A percentile compares a stretch with the other conserved stretches of the same genome.
These are phyloP conservation scores for Epicoccum nigrum DNA, from an alignment of 2,329 filamentous ascomycete genomes.

Conservation along the genomic window DNA sequence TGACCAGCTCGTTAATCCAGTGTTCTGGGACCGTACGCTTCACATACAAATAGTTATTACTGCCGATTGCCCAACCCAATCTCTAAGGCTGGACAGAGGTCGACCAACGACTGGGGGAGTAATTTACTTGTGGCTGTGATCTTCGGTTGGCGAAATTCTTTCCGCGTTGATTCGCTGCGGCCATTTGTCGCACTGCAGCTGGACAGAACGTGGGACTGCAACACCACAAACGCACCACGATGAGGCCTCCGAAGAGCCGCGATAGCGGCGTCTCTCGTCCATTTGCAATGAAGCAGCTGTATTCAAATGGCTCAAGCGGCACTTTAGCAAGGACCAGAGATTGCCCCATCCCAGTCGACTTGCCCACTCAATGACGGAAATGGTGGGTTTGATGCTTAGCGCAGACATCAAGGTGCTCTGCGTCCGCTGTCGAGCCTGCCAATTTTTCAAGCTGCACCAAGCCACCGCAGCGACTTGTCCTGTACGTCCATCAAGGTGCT, in stretches of 20 bases:
- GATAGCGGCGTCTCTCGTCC: not conserved
- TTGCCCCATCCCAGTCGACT: constrained; percentile 17
- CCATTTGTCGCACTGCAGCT: not conserved
- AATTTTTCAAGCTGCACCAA: constrained; percentile 18
- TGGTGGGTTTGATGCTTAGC: constrained; percentile 20
- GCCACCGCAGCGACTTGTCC: constrained; percentile 13
- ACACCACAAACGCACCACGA: constrained; percentile 8
- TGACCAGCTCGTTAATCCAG: too few relatives aligned
- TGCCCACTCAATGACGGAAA: constrained; percentile 11
- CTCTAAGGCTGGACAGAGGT: too few relatives aligned
- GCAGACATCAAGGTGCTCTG: constrained; percentile 33
- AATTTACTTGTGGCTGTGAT: not conserved
- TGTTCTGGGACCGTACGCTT: too few relatives aligned
- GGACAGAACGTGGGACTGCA: constrained; percentile 1
- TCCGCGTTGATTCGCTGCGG: not conserved
- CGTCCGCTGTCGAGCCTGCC: constrained; percentile 6
- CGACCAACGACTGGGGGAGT: too few relatives aligned
- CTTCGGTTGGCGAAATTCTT: not conserved
- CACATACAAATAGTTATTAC: too few relatives aligned
- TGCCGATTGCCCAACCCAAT: too few relatives aligned
- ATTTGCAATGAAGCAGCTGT: constrained; percentile 4
- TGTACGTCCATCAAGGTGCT: constrained; percentile 28
- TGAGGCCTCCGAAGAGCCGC: constrained; percentile 1
- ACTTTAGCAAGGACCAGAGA: constrained; percentile 2
- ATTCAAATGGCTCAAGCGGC: constrained; percentile 12